Conservation (phyloP, 257 asterid species). For the Solanum sejunctum region DNA sequence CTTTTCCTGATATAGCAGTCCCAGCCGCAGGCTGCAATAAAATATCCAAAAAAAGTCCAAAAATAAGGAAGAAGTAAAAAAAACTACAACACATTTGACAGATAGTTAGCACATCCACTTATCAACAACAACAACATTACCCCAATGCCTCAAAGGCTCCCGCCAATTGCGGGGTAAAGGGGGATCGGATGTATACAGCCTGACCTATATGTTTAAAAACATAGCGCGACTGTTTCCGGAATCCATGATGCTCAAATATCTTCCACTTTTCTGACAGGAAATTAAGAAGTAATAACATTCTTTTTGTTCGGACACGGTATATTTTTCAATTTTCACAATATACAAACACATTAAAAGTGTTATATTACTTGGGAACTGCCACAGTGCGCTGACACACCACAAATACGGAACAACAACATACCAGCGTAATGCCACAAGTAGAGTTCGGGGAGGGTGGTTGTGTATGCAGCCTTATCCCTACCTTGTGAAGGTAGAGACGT, state of each 20-base stretch:
- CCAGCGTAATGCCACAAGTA: neutral
- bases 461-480: neutral
- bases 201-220: too few species aligned
- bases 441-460: neutral
- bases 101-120: neutral
- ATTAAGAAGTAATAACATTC: neutral
- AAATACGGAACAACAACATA: neutral
- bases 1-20: conserved; percentile 43
- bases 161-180: too few species aligned
- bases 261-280: neutral
- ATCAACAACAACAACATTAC: too few species aligned
- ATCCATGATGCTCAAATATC: neutral
- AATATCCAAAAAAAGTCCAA: conserved; percentile 1
- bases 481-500: neutral
- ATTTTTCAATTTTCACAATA: neutral
- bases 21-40: conserved; percentile 61
- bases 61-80: neutral
- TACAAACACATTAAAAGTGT: neutral
- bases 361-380: neutral
- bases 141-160: too few species aligned
- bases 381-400: neutral
- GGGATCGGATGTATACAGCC: too few species aligned
- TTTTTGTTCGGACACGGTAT: neutral
- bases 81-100: neutral
- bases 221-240: too few species aligned